Conservation (phyloP, 768 basidiomycete genomes). For the Agrocybe chaxingu region DNA sequence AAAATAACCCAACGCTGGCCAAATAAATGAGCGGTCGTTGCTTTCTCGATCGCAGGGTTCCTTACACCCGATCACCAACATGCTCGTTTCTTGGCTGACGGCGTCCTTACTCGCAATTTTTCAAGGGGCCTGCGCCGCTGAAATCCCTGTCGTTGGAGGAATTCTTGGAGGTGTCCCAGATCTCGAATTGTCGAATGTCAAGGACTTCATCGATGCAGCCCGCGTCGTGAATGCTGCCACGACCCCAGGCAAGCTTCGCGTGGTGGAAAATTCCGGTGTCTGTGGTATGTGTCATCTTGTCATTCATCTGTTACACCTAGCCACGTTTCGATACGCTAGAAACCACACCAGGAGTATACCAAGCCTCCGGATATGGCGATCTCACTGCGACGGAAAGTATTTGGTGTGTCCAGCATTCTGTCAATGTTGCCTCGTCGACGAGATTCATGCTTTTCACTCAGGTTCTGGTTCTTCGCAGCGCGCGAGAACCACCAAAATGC, state of each 20-base stretch:
- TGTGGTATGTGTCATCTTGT: slow-evolving; percentile 36
- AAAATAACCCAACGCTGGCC: too few species aligned
- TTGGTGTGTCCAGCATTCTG: slow-evolving; percentile 32
- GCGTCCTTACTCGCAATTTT: too few species aligned
- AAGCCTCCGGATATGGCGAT: slow-evolving; percentile 66
- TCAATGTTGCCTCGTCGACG: background rate
- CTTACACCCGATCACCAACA: too few species aligned
- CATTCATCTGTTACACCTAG: background rate
- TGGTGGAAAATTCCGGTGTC: slow-evolving; percentile 55
- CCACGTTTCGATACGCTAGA: slow-evolving; percentile 29
- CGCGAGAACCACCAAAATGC: slow-evolving; percentile 59
- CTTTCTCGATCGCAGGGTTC: too few species aligned
- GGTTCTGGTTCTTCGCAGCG: slow-evolving; percentile 71
- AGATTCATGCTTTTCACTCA: slow-evolving; percentile 14
- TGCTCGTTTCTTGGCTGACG: too few species aligned
- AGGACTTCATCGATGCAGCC: too few species aligned
- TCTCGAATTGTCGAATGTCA: too few species aligned
- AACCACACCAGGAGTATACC: slow-evolving; percentile 58
- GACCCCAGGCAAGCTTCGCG: slow-evolving; percentile 44
- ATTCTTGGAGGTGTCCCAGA: too few species aligned
- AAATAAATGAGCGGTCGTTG: too few species aligned
- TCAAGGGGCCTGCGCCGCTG: too few species aligned
- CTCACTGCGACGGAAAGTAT: slow-evolving; percentile 53
- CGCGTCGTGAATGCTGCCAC: slow-evolving; percentile 11
- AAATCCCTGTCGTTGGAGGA: too few species aligned